Evolutionary conservation across 2,329 filamentous ascomycete genomes (phyloP).

Genomic region (Paecilomyces dactylethromorphus): DNA sequence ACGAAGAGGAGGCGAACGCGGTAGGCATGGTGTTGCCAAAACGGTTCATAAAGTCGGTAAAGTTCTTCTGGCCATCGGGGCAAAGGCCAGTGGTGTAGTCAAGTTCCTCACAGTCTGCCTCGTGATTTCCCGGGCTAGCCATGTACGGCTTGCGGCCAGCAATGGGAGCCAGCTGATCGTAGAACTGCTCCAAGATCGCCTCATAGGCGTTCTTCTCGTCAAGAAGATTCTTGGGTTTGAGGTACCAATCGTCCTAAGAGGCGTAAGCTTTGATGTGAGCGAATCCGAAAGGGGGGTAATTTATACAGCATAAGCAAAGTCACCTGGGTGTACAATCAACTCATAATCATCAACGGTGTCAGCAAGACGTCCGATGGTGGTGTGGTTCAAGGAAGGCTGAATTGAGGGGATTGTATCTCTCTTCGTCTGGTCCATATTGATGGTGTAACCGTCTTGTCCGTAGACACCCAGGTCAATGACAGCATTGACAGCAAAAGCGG

Average conservation of each 20-base stretch:
- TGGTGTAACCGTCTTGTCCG: constrained; percentile 48
- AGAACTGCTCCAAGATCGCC: constrained; percentile 53
- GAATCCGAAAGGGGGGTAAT: constrained; percentile 27
- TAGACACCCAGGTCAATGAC: constrained; percentile 53
- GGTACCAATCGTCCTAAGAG: constrained; percentile 45
- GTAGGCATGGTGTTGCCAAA: constrained; percentile 49
- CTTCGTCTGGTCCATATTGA: constrained; percentile 39
- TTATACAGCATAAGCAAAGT: constrained; percentile 46
- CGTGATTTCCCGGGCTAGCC: constrained; percentile 54
- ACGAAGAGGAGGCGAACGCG: constrained; percentile 45
- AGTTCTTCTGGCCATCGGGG: constrained; percentile 51
- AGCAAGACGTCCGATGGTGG: constrained; percentile 51
- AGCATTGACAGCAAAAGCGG: constrained; percentile 47
- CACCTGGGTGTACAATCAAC: constrained; percentile 33
- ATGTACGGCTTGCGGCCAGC: constrained; percentile 51
- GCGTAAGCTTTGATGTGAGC: too few species aligned
- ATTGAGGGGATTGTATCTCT: constrained; percentile 44
- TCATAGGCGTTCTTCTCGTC: constrained; percentile 49
- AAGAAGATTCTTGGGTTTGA: constrained; percentile 40
- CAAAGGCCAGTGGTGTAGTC: not conserved
- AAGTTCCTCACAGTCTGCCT: constrained; percentile 42
- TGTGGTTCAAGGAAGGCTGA: constrained; percentile 50
- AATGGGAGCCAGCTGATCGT: constrained; percentile 49
- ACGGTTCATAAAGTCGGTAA: constrained; percentile 53
- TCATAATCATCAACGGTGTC: constrained; percentile 50